Percentiles rank a stretch among this genome's conserved stretches.
phyloP scores from a whole-genome alignment of 257 asterid genomes.

The Solanum virginianum region DNA sequence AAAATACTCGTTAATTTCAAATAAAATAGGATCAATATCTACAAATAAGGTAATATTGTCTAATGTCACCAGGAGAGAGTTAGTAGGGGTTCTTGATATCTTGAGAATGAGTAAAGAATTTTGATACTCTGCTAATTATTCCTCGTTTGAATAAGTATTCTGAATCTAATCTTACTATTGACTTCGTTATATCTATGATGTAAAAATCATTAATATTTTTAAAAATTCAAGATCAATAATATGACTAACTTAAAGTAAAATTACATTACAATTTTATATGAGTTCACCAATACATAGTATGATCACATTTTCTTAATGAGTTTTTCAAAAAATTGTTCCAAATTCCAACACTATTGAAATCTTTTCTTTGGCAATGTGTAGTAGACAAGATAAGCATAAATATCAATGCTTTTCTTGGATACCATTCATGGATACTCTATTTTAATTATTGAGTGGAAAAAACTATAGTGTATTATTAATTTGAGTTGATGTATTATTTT shows the following conservation, averaged over 20 bases:
- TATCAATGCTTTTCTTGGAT: neutral
- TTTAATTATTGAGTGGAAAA: neutral
- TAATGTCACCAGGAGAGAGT: neutral
- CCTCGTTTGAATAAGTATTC: neutral
- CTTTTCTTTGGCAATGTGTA: neutral
- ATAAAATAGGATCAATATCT: neutral
- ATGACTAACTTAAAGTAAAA: accelerated
- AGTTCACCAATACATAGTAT: neutral
- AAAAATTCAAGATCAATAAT: neutral
- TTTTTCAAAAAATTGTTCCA: neutral
- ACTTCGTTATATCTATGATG: neutral
- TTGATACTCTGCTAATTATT: neutral
- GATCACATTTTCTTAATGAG: neutral
- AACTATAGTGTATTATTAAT: neutral
- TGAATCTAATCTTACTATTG: neutral
- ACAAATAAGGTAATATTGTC: neutral
- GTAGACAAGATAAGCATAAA: neutral
- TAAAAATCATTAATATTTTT: neutral
- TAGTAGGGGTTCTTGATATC: neutral
- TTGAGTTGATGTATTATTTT: neutral
- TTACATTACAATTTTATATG: neutral
- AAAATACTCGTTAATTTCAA: neutral
- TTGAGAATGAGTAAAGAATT: neutral
- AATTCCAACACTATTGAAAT: neutral
- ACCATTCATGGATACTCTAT: neutral